Percentiles rank a stretch among this genome's conserved stretches.
Evolutionary conservation across 2,329 filamentous ascomycete genomes (phyloP).

Genomic region (Neonectria punicea): DNA sequence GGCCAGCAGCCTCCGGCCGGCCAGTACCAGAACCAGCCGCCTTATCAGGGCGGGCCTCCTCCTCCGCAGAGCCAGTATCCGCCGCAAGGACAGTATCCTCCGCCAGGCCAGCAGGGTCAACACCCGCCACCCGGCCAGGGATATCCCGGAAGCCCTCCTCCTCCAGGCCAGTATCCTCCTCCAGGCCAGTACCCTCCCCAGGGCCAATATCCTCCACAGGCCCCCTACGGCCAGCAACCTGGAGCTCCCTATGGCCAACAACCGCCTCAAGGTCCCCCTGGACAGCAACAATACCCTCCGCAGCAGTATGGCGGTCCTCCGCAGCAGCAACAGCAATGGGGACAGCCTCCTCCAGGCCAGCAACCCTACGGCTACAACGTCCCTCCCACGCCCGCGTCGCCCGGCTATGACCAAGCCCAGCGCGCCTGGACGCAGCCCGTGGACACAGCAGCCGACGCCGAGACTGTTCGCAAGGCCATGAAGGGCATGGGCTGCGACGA

Average conservation of each 20-base stretch:
- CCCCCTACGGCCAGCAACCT: slow-evolving; percentile 27
- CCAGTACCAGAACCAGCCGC: not conserved
- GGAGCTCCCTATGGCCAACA: not conserved
- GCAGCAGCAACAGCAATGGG: slow-evolving; percentile 29
- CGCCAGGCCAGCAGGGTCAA: slow-evolving; percentile 17
- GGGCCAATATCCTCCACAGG: slow-evolving; percentile 24
- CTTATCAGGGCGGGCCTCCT: not conserved
- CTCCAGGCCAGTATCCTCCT: slow-evolving; percentile 8
- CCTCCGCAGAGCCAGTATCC: not conserved
- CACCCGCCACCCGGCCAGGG: slow-evolving; percentile 15
- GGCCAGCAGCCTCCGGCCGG: slow-evolving; percentile 12
- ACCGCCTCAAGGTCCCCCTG: slow-evolving; percentile 3
- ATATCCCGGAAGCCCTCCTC: slow-evolving; percentile 8
- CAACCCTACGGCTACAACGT: slow-evolving; percentile 24
- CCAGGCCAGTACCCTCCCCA: slow-evolving; percentile 8
- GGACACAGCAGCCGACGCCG: slow-evolving; percentile 45
- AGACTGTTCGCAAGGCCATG: slow-evolving; percentile 49
- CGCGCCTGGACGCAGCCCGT: slow-evolving; percentile 39
- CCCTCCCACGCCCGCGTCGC: slow-evolving; percentile 42
- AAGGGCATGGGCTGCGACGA: slow-evolving; percentile 51
- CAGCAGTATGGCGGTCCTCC: slow-evolving; percentile 23
- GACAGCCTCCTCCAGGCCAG: slow-evolving; percentile 27
- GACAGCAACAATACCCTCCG: slow-evolving; percentile 13
- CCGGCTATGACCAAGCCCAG: slow-evolving; percentile 44
- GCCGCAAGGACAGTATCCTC: slow-evolving; percentile 20